Evolutionary conservation across 2,329 filamentous ascomycete genomes (phyloP).

Genomic region (Metarhizium guizhouense): DNA sequence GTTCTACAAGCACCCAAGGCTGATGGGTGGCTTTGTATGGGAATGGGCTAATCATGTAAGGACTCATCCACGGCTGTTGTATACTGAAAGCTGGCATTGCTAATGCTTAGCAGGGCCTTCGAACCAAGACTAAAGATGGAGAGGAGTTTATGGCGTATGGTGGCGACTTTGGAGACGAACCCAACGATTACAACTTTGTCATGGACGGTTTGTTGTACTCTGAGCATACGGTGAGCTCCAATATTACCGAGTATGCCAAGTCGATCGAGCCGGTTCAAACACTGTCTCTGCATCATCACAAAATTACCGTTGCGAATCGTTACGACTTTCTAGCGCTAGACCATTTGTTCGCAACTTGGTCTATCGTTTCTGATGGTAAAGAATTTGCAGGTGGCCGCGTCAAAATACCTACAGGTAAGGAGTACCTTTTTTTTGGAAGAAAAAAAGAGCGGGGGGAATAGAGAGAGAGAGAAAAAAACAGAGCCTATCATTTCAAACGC

Average conservation of each 20-base stretch:
- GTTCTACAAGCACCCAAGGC: constrained; percentile 42
- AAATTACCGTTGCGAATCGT: constrained; percentile 39
- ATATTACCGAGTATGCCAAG: constrained; percentile 46
- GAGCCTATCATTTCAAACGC: background rate
- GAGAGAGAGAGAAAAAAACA: too few species aligned
- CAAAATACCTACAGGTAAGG: constrained; percentile 31
- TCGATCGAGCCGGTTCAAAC: constrained; percentile 50
- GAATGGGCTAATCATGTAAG: constrained; percentile 50
- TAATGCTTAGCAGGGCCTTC: constrained; percentile 21
- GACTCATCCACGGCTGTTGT: background rate
- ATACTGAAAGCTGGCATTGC: background rate
- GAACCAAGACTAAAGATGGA: constrained; percentile 32
- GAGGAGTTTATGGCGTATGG: constrained; percentile 47
- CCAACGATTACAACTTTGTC: constrained; percentile 51
- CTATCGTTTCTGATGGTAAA: constrained; percentile 29
- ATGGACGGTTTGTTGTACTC: constrained; percentile 42
- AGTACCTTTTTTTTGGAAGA: background rate
- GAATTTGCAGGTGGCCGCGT: constrained; percentile 23
- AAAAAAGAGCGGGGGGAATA: too few species aligned
- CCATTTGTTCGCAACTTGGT: constrained; percentile 37
- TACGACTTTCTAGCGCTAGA: constrained; percentile 46
- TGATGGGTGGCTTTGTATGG: constrained; percentile 58
- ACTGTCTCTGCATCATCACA: constrained; percentile 30
- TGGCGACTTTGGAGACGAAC: constrained; percentile 52
- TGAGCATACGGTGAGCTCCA: constrained; percentile 41